These are phyloP conservation scores for Entomortierella beljakovae DNA, from an alignment of 192 early-diverging fungal species.

Conservation along the genomic window DNA sequence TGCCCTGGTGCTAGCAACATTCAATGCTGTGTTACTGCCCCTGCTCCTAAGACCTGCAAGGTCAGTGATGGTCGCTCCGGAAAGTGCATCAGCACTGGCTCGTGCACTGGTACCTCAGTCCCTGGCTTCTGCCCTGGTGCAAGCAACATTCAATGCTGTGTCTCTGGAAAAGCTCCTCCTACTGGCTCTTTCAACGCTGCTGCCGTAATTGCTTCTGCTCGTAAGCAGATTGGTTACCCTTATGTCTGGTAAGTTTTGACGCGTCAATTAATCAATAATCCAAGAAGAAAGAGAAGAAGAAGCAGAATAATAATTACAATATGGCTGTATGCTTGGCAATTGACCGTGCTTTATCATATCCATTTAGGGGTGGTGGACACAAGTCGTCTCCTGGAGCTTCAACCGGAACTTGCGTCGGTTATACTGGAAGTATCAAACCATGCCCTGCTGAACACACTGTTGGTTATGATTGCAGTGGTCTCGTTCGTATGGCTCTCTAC, in stretches of 20 bases:
- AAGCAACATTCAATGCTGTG: neutral
- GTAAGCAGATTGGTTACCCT: neutral
- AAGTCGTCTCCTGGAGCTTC: neutral
- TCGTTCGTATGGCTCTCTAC: constrained; percentile 3
- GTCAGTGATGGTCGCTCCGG: neutral
- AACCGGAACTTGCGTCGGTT: neutral
- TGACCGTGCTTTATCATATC: no score
- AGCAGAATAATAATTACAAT: no score
- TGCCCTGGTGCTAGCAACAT: neutral
- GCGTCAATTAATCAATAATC: no score
- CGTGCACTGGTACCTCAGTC: neutral
- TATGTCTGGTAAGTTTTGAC: constrained; percentile 9
- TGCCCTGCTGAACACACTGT: constrained; percentile 1
- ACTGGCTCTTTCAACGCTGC: no score
- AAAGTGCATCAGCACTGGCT: neutral
- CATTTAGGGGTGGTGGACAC: constrained; percentile 15
- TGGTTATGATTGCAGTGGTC: constrained; percentile 16
- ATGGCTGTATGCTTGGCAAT: no score
- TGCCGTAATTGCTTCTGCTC: neutral
- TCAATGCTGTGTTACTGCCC: neutral
- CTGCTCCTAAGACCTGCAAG: neutral
- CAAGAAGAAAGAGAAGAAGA: no score
- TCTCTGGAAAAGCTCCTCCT: no score
- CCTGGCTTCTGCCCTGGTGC: neutral
- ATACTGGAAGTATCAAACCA: neutral